Base-by-base conservation (phyloP, 306 rosid genomes). In the Malus sylvestris region DNA sequence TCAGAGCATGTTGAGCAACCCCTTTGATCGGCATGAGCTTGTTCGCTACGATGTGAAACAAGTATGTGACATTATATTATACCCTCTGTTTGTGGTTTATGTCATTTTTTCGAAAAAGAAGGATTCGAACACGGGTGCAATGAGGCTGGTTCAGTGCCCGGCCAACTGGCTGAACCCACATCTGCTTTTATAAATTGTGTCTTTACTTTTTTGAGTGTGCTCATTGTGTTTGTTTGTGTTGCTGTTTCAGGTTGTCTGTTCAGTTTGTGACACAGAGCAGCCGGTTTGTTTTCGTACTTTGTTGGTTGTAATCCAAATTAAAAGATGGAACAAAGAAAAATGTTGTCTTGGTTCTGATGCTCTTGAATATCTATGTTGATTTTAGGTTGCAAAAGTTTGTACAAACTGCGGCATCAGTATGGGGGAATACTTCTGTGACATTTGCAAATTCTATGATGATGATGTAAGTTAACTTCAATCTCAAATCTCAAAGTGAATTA, bases 251-350 rank as follows among this genome's bases (percentile, higher is more conserved):
- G 96, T 95, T 73, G 87, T 95, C 81, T 95, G 98, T 80, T 77
- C 96, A 25, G 97, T 90, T 79, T 96, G 99, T 77, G 99, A 92
- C 83, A 88, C 99, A 63, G 99, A 95, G 89, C 99, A 96, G 76
- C 97, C 96, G 57, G 97, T 96, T 66, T 20, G 91, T 65, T 84
- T 83, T 68, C 70, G 58, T 61, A 68, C 44, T 81, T 8, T 55
- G 9, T 71, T 52, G 23, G 46, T 64, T 71, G 30, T 33, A n/a
- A 29, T 45, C 58, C 15, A 22, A 11, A 19, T 61, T 61, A 6
- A 68, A 55, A 7, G n/a, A 53, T 20, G 9, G 22, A 38, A 69
- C 25, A 57, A 30, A 64, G 44, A 32, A 16, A 57, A 49, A 75
- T 73, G 22, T 22, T 33, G 8, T 79, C 68, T 64, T 32, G 18